A percentile compares a stretch with the other conserved stretches of the same genome.
These are phyloP conservation scores for Xylaria sp. DNA, from an alignment of 2,329 filamentous ascomycete species.

Conservation along the genomic window DNA sequence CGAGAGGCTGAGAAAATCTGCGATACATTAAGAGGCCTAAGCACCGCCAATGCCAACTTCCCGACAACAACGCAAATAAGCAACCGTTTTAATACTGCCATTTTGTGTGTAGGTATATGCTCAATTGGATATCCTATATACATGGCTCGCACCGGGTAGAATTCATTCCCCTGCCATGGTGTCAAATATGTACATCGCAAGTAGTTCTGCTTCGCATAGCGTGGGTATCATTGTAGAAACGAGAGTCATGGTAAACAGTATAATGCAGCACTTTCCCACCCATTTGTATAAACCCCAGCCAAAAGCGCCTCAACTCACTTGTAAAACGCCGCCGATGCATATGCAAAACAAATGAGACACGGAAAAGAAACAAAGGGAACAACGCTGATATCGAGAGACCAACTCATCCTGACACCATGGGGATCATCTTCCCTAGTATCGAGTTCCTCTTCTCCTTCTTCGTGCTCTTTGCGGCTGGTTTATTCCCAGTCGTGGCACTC, in stretches of 20 bases:
- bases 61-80: no score
- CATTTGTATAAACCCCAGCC: neutral
- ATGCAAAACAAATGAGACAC: neutral
- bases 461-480: neutral
- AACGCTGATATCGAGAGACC: neutral
- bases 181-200: no score
- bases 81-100: no score
- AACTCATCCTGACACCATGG: slow-evolving; percentile 1
- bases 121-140: no score
- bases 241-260: neutral
- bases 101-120: no score
- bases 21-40: no score
- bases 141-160: no score
- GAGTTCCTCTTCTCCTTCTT: slow-evolving; percentile 14
- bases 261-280: neutral
- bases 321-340: neutral
- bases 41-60: no score
- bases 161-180: no score
- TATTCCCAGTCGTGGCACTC: neutral
- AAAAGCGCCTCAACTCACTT: neutral
- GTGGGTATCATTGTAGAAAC: neutral
- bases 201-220: no score
- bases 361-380: neutral
- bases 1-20: no score
- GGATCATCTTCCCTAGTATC: slow-evolving; percentile 14